Evolutionary conservation across 2,329 filamentous ascomycete genomes (phyloP).

Genomic region (Thermoascus crustaceus): DNA sequence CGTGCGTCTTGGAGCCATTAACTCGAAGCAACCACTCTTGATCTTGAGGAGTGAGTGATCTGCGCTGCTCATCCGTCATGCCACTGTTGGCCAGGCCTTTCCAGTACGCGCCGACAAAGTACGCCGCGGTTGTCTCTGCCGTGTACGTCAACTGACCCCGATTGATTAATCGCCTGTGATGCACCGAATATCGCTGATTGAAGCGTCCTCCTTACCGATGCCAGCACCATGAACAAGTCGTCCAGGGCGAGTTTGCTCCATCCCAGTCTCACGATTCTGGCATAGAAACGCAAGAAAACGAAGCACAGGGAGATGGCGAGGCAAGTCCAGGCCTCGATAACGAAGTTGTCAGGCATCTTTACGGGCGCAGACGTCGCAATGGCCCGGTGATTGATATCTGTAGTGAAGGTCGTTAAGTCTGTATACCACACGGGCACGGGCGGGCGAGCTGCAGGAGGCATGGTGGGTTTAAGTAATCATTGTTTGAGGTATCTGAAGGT

Average conservation of each 20-base stretch:
- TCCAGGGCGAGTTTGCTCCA: slow-evolving; percentile 46
- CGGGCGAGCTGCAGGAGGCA: too few relatives aligned
- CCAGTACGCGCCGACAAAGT: slow-evolving; percentile 43
- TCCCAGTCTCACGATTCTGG: slow-evolving; percentile 44
- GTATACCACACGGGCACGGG: too few relatives aligned
- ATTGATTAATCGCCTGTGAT: not conserved
- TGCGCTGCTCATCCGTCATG: slow-evolving; percentile 47
- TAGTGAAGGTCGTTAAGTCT: too few relatives aligned
- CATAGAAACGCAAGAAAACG: slow-evolving; percentile 44
- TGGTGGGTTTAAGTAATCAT: too few relatives aligned
- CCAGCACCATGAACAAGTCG: slow-evolving; percentile 52
- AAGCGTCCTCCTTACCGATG: slow-evolving; percentile 41
- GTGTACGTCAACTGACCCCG: slow-evolving; percentile 42
- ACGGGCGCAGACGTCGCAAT: too few relatives aligned
- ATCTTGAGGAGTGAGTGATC: slow-evolving; percentile 34
- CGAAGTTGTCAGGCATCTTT: slow-evolving; percentile 32
- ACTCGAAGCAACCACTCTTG: slow-evolving; percentile 43
- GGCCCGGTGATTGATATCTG: too few relatives aligned
- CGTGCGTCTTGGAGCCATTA: slow-evolving; percentile 45
- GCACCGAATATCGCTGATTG: too few relatives aligned
- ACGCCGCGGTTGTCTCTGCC: slow-evolving; percentile 44
- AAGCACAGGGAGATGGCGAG: slow-evolving; percentile 44
- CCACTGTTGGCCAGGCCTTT: slow-evolving; percentile 49
- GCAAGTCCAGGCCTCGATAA: slow-evolving; percentile 43
- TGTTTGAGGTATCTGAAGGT: too few relatives aligned